A percentile compares a stretch with the other conserved stretches of the same genome.
These are phyloP conservation scores for Tephrocybe sp. DNA, from an alignment of 768 basidiomycete genomes.

Conservation along the genomic window DNA sequence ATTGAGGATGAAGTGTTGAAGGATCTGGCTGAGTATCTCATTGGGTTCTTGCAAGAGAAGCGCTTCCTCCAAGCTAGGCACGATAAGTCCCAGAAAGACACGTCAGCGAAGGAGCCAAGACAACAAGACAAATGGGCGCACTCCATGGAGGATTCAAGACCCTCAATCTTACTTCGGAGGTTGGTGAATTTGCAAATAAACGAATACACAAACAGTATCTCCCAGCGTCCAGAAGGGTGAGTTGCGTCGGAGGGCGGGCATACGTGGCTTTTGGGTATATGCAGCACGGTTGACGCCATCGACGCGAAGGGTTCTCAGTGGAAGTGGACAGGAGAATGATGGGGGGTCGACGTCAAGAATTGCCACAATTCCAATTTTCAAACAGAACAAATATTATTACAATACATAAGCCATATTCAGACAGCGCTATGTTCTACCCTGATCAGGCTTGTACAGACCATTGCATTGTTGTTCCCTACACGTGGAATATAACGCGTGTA, in stretches of 20 bases:
- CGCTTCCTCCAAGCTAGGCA: slow-evolving; percentile 72
- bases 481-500: background rate
- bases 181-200: slow-evolving; percentile 84
- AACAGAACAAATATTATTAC: slow-evolving; percentile 52
- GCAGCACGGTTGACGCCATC: slow-evolving; percentile 35
- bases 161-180: slow-evolving; percentile 72
- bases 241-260: slow-evolving; percentile 61
- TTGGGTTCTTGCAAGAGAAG: slow-evolving; percentile 70
- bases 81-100: slow-evolving; percentile 29
- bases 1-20: slow-evolving; percentile 76
- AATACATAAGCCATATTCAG: slow-evolving; percentile 29
- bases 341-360: slow-evolving; percentile 29
- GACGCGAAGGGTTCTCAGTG: slow-evolving; percentile 28
- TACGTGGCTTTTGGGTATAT: slow-evolving; percentile 40
- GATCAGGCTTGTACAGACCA: slow-evolving; percentile 13
- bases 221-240: slow-evolving; percentile 84
- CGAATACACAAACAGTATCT: slow-evolving; percentile 79
- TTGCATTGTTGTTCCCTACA: slow-evolving; percentile 1
- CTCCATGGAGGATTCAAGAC: slow-evolving; percentile 81
- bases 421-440: slow-evolving; percentile 19
- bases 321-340: slow-evolving; percentile 23
- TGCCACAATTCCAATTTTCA: slow-evolving; percentile 35
- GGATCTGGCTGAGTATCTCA: slow-evolving; percentile 67
- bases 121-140: slow-evolving; percentile 41
- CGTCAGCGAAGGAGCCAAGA: slow-evolving; percentile 13